phyloP scores from a whole-genome alignment of 192 early-diverging fungal species.

The Entophlyctis helioformis region DNA sequence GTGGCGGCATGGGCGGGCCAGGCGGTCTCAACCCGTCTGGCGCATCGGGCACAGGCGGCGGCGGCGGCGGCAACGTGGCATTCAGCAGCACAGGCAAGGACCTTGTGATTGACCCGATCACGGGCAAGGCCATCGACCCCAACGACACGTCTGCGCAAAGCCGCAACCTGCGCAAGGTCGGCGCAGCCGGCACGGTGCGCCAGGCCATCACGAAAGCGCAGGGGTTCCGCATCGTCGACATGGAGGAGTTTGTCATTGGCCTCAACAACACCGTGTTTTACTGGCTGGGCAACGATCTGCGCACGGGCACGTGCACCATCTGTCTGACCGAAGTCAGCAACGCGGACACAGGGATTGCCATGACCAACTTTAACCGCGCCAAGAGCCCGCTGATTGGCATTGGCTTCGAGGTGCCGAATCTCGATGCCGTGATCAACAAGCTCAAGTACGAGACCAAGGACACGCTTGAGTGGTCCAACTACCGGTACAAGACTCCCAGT shows the following conservation, averaged over 20 bases:
- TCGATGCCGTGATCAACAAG: constrained; percentile 28
- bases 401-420: constrained; percentile 37
- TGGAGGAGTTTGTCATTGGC: constrained; percentile 34
- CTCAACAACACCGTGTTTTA: constrained; percentile 27
- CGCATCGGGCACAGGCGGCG: neutral
- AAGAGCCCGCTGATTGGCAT: neutral
- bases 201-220: constrained; percentile 15
- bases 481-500: constrained; percentile 13
- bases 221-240: constrained; percentile 37
- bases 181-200: constrained; percentile 11
- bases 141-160: too few relatives aligned
- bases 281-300: constrained; percentile 40
- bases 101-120: too few relatives aligned
- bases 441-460: constrained; percentile 26
- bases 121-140: too few relatives aligned
- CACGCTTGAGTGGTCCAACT: constrained; percentile 18
- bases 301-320: constrained; percentile 14
- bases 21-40: too few relatives aligned
- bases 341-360: constrained; percentile 16
- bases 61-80: neutral
- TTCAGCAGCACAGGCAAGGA: too few relatives aligned
- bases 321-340: constrained; percentile 30
- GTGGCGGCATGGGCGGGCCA: neutral
- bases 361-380: neutral
- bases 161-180: constrained; percentile 15